A percentile compares a stretch with the other conserved stretches of the same genome.
Conservation (phyloP, 371 early-diverging fungal species). For the Zopfochytrium polystomum region DNA sequence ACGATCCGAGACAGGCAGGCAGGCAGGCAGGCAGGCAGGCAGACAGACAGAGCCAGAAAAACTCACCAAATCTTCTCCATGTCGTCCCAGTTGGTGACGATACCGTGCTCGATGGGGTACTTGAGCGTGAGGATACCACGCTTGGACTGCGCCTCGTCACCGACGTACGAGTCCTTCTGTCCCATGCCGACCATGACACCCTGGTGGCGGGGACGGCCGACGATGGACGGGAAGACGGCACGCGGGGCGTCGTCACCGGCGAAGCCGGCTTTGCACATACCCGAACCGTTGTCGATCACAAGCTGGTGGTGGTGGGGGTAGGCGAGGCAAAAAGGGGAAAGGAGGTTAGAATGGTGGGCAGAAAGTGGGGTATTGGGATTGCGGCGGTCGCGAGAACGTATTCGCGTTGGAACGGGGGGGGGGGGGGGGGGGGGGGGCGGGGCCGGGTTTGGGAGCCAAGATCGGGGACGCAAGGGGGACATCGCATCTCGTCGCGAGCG, state of each 20-base stretch:
- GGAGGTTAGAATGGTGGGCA: neutral
- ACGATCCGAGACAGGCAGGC: too few species aligned
- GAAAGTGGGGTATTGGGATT: neutral
- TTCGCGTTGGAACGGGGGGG: too few species aligned
- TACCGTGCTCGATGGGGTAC: slow-evolving; percentile 99
- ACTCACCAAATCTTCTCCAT: slow-evolving; percentile 99
- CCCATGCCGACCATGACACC: slow-evolving; percentile 99
- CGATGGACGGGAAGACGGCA: slow-evolving; percentile 98
- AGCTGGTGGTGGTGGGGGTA: slow-evolving; percentile 23
- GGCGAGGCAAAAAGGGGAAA: neutral
- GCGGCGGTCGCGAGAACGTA: too few species aligned
- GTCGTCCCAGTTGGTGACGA: too few species aligned
- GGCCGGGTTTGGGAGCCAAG: too few species aligned
- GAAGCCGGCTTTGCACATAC: slow-evolving; percentile 99
- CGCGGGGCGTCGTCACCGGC: slow-evolving; percentile 99
- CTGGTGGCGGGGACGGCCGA: slow-evolving; percentile 99
- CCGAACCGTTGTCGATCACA: slow-evolving; percentile 99
- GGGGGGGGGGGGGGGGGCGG: too few species aligned
- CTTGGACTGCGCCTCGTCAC: slow-evolving; percentile 99
- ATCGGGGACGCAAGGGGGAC: too few species aligned
- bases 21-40: too few species aligned
- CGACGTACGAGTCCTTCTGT: slow-evolving; percentile 99
- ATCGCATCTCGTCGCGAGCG: too few species aligned
- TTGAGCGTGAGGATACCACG: slow-evolving; percentile 98
- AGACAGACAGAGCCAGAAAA: too few species aligned